Evolutionary conservation across 2,329 filamentous ascomycete species (phyloP), one percentile per base, ranked within the genome.

Genomic region (Phialophora macrospora): DNA sequence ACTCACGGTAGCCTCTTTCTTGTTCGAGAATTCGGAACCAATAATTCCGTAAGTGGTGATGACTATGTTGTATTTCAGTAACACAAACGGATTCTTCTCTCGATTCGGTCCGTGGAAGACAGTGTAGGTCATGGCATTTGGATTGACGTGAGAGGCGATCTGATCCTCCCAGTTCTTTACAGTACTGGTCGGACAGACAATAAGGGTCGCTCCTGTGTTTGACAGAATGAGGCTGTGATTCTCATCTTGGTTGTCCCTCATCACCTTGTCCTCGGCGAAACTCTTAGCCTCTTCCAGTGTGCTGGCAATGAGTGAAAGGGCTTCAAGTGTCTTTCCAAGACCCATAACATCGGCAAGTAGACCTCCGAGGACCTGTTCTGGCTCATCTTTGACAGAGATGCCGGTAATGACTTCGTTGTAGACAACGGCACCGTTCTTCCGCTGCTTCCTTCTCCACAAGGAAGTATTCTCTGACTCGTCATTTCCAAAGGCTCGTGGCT

Each of bases 161-260:
- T 99, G 95, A 71, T 93, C 88, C 72, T 94, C 90, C 95, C 95
- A 99, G 74, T 98, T 99, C 28, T 90, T 89, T 64, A 98, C 88
- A 0, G 94, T 95, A 73, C 92, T 97, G 2, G 97, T 84, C 0
- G 95, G 95, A 63, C 91, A 96, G 17, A 99, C 87, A 20, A 99
- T 84, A 34, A 99, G 81, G 0, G 95, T 98, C 0, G 91, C 88
- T 73, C 88, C 90, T 5, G 87, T 87, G 73, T 97, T 96, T 49
- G 81, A 82, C 22, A 80, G 78, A n/a, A 90, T 75, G 12, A 52
- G 30, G 48, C 28, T 41, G 9, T 54, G 28, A 32, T 38, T 52
- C 11, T 74, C 78, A 12, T 74, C 69, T 38, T 76, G 73, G 32
- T 76, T 74, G 17, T 77, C 71, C 11, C 75, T 66, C 26, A 73